These are phyloP conservation scores for Rhizophora apiculata DNA, from an alignment of 345 rosid species.

Conservation along the genomic window DNA sequence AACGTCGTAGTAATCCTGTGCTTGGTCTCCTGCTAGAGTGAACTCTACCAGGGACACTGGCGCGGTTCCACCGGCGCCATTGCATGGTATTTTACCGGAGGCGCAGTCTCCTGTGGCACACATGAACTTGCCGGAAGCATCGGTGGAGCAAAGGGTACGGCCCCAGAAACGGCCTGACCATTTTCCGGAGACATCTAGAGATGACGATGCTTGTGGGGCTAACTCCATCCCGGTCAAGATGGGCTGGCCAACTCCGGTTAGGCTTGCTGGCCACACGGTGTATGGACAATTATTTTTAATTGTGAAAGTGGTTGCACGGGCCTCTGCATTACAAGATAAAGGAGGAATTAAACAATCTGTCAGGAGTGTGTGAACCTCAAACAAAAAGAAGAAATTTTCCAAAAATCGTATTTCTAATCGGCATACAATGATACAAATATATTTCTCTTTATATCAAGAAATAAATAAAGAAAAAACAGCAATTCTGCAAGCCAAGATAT, in stretches of 20 bases:
- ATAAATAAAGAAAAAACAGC: too few species aligned
- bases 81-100: conserved; percentile 30
- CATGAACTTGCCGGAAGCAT: conserved; percentile 23
- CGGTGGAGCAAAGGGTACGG: conserved; percentile 24
- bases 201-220: background rate
- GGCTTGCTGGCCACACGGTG: conserved; percentile 39
- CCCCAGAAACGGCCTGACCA: conserved; percentile 44
- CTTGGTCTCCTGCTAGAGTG: conserved; percentile 10
- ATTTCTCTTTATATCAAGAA: too few species aligned
- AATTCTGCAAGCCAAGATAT: too few species aligned
- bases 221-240: conserved; percentile 37
- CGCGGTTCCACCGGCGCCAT: conserved; percentile 30
- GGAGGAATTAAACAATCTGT: background rate
- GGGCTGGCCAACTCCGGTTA: conserved; percentile 14
- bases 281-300: conserved; percentile 33
- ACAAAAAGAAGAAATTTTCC: background rate
- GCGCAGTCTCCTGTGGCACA: conserved; percentile 39
- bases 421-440: too few species aligned
- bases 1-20: conserved; percentile 33
- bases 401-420: too few species aligned
- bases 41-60: conserved; percentile 35
- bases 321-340: conserved; percentile 4
- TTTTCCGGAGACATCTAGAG: conserved; percentile 14
- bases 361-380: background rate
- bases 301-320: conserved; percentile 13